Conservation (phyloP, 257 asterid species). For the Dorcoceras hygrometricum region DNA sequence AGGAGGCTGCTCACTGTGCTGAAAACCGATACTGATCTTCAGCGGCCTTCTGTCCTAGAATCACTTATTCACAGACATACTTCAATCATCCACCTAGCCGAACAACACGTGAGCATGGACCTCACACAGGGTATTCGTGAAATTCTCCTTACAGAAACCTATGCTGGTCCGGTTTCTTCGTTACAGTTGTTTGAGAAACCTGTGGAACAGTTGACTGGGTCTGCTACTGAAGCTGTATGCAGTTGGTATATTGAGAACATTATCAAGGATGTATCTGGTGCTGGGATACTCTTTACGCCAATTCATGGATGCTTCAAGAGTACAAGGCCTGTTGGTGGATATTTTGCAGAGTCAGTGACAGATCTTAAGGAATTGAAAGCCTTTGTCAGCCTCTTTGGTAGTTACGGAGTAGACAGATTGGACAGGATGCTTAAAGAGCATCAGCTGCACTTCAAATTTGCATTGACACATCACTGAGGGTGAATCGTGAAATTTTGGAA, state of each 20-base stretch:
- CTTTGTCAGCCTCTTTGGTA: constrained; percentile 82
- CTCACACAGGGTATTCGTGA: constrained; percentile 93
- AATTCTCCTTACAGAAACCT: constrained; percentile 84
- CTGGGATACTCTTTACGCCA: constrained; percentile 89
- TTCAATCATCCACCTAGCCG: constrained; percentile 84
- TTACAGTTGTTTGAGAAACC: constrained; percentile 88
- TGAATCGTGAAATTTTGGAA: constrained; percentile 89
- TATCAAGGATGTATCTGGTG: constrained; percentile 82
- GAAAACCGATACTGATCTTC: constrained; percentile 94
- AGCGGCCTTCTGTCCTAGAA: constrained; percentile 86
- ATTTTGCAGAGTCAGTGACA: constrained; percentile 86
- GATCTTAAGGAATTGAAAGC: constrained; percentile 79
- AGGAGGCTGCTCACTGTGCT: constrained; percentile 87
- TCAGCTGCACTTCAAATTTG: constrained; percentile 91
- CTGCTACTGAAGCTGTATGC: constrained; percentile 88
- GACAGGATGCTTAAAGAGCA: constrained; percentile 95
- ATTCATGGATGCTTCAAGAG: constrained; percentile 89
- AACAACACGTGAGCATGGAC: constrained; percentile 99
- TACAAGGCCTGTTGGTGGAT: constrained; percentile 94
- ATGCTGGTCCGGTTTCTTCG: constrained; percentile 94
- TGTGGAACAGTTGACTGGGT: constrained; percentile 75
- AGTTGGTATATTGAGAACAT: constrained; percentile 94
- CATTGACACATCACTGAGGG: constrained; percentile 85
- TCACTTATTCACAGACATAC: constrained; percentile 84
- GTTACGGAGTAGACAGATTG: constrained; percentile 89